Evolutionary conservation across 73 alveolate genomes (phyloP), one percentile per base, ranked within the genome.

Genomic region (Paramecium sexaurelia): DNA sequence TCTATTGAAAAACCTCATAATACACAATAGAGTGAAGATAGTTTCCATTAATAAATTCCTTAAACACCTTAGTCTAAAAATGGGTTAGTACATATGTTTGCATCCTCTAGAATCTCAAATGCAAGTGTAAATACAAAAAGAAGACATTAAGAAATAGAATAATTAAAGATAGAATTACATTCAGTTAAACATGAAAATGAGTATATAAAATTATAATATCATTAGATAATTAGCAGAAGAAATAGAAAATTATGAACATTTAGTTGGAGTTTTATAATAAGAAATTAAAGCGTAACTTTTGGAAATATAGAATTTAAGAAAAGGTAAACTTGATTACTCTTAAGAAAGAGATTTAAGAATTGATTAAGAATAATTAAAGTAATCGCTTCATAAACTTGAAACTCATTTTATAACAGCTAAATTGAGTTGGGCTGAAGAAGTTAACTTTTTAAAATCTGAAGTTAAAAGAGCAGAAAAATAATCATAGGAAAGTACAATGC

Each of bases 401-500:
- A 78, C 90, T 4, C 68, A 41, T 26, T 37, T 17, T 43, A 22
- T 78, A 5, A 78, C 75, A 2, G 29, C 68, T 8, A 78, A 78
- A 26, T 78, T 39, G 24, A 78, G 75, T 39, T 37, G 61, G 40
- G 90, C 90, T 41, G 90, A 78, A 45, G 90, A 78, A 5, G 17
- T 43, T 3, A 24, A 78, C 24, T 78, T 41, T 45, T 78, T 78
- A 55, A 78, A 78, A 78, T 37, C 68, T n/a, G 90, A 78, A 43
- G 27, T 78, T 3, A 78, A 45, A 33, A 78, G 90, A 45, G 68
- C 90, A n/a, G 90, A 78, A 33, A 78, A 78, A 33, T 22, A 19
- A 13, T 19, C 39, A 40, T 33, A 24, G 19, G 71, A 78, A 29
- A 24, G 73, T n/a, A 41, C 43, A 13, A 7, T 78, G 9, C 29